phyloP scores from a whole-genome alignment of 1,284 basidiomycete genomes.

The Cryptococcus sp. region DNA sequence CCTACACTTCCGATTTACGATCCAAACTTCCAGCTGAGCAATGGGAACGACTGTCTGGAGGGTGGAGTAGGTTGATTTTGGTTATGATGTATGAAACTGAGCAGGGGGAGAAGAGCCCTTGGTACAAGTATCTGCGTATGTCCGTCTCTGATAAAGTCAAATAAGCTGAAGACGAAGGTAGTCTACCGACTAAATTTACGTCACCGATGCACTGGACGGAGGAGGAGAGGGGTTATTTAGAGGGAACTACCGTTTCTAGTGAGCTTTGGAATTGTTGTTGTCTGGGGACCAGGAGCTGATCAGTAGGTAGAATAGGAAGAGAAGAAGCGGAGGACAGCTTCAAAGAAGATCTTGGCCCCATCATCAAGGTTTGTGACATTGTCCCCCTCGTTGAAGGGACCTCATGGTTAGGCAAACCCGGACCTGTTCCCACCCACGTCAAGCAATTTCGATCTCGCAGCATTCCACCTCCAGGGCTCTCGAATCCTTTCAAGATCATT shows the following conservation, averaged over 20 bases:
- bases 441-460: constrained; percentile 63
- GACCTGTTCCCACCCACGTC: constrained; percentile 62
- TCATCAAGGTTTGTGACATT: constrained; percentile 56
- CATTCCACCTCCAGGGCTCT: constrained; percentile 87
- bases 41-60: constrained; percentile 64
- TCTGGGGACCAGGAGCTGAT: not conserved
- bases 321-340: constrained; percentile 78
- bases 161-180: constrained; percentile 14
- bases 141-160: constrained; percentile 10
- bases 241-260: constrained; percentile 83
- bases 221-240: constrained; percentile 68
- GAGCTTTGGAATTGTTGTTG: no score
- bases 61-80: constrained; percentile 84
- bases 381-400: not conserved
- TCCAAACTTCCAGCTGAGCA: constrained; percentile 55
- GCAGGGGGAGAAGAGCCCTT: constrained; percentile 57
- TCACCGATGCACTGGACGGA: constrained; percentile 94
- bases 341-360: constrained; percentile 59
- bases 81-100: constrained; percentile 93
- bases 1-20: constrained; percentile 59
- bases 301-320: constrained; percentile 76
- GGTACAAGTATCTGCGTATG: constrained; percentile 67
- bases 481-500: constrained; percentile 75
- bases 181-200: constrained; percentile 69
- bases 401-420: constrained; percentile 56